Base-by-base conservation (phyloP, 768 basidiomycete genomes). In the Harrya chromipes region DNA sequence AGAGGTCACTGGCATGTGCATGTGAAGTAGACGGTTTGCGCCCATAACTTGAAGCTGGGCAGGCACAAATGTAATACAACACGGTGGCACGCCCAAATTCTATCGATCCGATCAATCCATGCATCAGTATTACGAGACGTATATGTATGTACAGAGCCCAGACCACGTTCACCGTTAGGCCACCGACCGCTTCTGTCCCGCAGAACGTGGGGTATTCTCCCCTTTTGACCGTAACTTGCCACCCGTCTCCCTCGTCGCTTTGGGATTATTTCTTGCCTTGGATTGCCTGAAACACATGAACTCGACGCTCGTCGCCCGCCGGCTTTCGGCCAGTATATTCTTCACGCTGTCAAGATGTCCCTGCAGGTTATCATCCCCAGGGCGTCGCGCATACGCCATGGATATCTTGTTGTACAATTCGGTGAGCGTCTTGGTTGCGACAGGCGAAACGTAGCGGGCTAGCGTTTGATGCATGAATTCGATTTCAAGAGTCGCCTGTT, bases 391-490 rank as follows among this genome's bases (percentile, higher is more conserved):
- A 70, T 98, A 98, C 16, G 92, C 87, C 68, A 92, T 84, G 12
- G 94, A 95, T 56, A 99, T 97, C 59, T 86, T 90, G 65, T 86
- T 90, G 72, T 98, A 99, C 45, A 98, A 77, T 50, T 95, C 89
- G 26, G 91, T 87, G 23, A 99, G 80, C 42, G 84, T 90, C 62
- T 84, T 83, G 31, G 88, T 87, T 13, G 95, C 91, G 7, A 77
- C 62, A 1, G 84, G 75, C 14, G 89, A 87, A 46, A 97, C 88
- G 65, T 95, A 94, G 57, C 89, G 85, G 26, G 85, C 83, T 36
- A 99, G 74, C 6, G 90, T 93, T 72, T 98, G 97, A 68, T 99
- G 95, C 77, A 98, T 85, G 74, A 98, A 98, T 72, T 98, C 97
- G 57, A 98, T 97, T 69, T 98, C 95, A 23, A 99, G 84, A 5